A percentile compares a stretch with the other conserved stretches of the same genome.
These are phyloP conservation scores for Lactuca sativa DNA, from an alignment of 129 eudicot species.

Conservation along the genomic window DNA sequence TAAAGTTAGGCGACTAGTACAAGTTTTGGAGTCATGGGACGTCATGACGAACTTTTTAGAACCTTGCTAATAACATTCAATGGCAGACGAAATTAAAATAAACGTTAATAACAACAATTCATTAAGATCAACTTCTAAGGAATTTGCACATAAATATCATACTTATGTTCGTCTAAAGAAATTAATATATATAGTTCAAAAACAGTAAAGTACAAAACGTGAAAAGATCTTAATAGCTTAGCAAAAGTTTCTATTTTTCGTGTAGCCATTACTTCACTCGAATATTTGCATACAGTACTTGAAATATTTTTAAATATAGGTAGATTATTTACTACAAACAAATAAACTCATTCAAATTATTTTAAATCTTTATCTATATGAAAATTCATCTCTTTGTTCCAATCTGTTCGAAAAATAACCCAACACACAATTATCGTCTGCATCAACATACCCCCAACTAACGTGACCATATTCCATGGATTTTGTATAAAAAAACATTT, in stretches of 20 bases:
- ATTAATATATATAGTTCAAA: no score
- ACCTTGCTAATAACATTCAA: no score
- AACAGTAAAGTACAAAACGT: no score
- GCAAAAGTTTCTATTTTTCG: slow-evolving; percentile 3
- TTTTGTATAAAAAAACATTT: background rate
- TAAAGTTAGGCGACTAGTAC: no score
- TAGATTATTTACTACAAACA: background rate
- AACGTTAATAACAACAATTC: no score
- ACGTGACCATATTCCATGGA: slow-evolving; percentile 51
- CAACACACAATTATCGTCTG: slow-evolving; percentile 49
- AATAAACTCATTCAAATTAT: background rate
- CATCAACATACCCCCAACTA: slow-evolving; percentile 49
- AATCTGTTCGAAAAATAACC: slow-evolving; percentile 54
- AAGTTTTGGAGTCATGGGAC: no score
- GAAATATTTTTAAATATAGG: background rate
- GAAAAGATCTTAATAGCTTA: background rate
- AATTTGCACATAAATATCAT: no score
- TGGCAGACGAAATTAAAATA: no score
- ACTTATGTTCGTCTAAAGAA: no score
- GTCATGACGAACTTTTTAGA: no score
- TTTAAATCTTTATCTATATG: background rate
- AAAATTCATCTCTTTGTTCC: slow-evolving; percentile 48
- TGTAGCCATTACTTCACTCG: slow-evolving; percentile 27
- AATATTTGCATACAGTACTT: slow-evolving; percentile 31
- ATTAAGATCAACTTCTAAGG: no score